These are phyloP conservation scores for Ilyonectria robusta DNA, from an alignment of 2,329 filamentous ascomycete genomes.

Conservation along the genomic window DNA sequence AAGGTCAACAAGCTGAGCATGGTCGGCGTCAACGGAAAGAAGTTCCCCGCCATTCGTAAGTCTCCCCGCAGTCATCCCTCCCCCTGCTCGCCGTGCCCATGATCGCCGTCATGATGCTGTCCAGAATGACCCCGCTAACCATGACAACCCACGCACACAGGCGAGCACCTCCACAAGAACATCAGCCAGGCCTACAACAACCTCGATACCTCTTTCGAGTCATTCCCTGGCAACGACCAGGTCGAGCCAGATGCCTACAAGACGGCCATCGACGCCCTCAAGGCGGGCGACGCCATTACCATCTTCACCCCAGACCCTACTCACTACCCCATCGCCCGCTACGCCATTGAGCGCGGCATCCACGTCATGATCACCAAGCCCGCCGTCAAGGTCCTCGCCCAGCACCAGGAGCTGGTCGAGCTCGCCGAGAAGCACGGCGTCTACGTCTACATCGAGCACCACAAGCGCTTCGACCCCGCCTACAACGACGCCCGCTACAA, in stretches of 20 bases:
- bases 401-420: constrained; percentile 83
- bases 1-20: constrained; percentile 90
- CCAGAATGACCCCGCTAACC: constrained; percentile 26
- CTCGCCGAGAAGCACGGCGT: constrained; percentile 82
- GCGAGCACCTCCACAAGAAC: constrained; percentile 88
- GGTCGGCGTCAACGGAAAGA: constrained; percentile 90
- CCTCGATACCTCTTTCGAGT: constrained; percentile 88
- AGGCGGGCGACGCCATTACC: constrained; percentile 88
- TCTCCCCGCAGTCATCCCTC: constrained; percentile 32
- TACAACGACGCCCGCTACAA: constrained; percentile 90
- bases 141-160: constrained; percentile 56
- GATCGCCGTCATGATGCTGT: neutral
- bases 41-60: constrained; percentile 92
- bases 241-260: constrained; percentile 89
- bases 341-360: constrained; percentile 88
- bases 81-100: neutral
- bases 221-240: constrained; percentile 81
- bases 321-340: constrained; percentile 91
- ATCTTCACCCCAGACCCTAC: constrained; percentile 97
- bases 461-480: constrained; percentile 95
- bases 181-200: constrained; percentile 90
- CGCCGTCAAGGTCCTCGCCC: constrained; percentile 85
- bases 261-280: constrained; percentile 85
- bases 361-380: constrained; percentile 97
- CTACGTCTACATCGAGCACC: constrained; percentile 94